Percentiles rank a stretch among this genome's conserved stretches.
These are phyloP conservation scores for Secale cereale DNA, from an alignment of 176 grass and related monocot species.

Conservation along the genomic window DNA sequence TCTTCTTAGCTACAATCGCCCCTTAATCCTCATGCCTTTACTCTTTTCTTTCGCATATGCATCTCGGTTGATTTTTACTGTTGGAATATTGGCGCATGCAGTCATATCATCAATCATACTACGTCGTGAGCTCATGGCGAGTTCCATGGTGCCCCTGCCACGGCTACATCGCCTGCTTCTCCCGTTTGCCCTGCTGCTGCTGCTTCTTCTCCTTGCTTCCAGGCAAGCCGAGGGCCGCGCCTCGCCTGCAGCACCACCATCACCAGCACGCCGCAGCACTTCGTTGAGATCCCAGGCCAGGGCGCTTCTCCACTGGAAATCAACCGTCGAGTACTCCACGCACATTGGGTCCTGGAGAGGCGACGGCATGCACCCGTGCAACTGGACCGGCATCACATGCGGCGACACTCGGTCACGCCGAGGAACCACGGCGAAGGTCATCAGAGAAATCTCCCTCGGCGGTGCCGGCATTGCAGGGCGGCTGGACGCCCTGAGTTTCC, in stretches of 20 bases:
- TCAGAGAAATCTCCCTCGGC: not conserved
- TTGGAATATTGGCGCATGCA: no score
- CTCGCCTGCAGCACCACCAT: no score
- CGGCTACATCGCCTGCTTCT: not conserved
- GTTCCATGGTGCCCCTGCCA: no score
- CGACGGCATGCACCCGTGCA: not conserved
- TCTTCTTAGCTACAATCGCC: no score
- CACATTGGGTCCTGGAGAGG: not conserved
- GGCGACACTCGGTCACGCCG: not conserved
- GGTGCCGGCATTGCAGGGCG: not conserved
- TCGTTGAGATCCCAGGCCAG: not conserved
- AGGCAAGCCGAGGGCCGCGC: not conserved
- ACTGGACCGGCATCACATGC: conserved; percentile 19
- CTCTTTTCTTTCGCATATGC: no score
- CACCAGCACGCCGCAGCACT: not conserved
- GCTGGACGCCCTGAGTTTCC: not conserved
- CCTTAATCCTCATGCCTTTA: no score
- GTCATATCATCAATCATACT: no score
- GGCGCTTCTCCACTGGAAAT: not conserved
- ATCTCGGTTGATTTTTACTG: no score
- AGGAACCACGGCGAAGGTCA: not conserved
- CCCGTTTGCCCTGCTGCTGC: not conserved
- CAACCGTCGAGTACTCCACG: not conserved
- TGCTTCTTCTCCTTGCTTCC: not conserved
- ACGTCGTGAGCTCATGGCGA: no score